phyloP scores from a whole-genome alignment of 176 grass and related monocot species.

The Raddia guianensis region DNA sequence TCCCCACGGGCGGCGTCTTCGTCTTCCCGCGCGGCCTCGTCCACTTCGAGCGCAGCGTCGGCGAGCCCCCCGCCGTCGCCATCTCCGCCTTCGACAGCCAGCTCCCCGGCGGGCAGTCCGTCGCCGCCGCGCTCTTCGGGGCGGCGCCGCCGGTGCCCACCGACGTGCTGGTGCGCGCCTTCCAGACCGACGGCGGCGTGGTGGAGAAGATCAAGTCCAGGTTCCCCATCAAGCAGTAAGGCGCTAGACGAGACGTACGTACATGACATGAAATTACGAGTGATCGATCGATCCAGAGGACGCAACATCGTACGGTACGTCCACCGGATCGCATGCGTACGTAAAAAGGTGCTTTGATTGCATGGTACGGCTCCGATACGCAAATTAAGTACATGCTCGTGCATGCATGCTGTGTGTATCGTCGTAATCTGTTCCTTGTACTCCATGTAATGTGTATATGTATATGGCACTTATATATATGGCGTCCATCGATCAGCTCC shows the following conservation, averaged over 20 bases:
- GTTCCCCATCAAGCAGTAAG: slow-evolving; percentile 15
- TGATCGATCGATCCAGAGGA: too few relatives aligned
- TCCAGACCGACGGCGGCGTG: slow-evolving; percentile 44
- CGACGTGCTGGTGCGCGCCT: slow-evolving; percentile 55
- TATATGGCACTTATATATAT: too few relatives aligned
- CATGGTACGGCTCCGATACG: too few relatives aligned
- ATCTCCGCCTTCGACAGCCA: slow-evolving; percentile 71
- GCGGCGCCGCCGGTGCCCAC: slow-evolving; percentile 43
- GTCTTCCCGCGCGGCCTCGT: slow-evolving; percentile 67
- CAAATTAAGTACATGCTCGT: too few relatives aligned
- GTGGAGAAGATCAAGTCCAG: slow-evolving; percentile 59
- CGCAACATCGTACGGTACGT: too few relatives aligned
- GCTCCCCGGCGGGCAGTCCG: slow-evolving; percentile 52
- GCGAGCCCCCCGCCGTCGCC: slow-evolving; percentile 21
- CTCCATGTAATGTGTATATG: too few relatives aligned
- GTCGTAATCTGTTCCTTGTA: too few relatives aligned
- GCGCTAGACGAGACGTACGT: background rate
- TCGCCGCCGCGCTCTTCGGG: slow-evolving; percentile 49
- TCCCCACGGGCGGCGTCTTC: slow-evolving; percentile 54
- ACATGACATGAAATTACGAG: background rate
- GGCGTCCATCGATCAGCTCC: too few relatives aligned
- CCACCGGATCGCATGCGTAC: too few relatives aligned
- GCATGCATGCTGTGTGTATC: too few relatives aligned
- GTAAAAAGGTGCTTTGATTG: too few relatives aligned
- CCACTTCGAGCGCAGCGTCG: slow-evolving; percentile 69